A percentile compares a stretch with the other conserved stretches of the same genome.
phyloP scores from a whole-genome alignment of 768 basidiomycete genomes.

The Boletus barrowsii region DNA sequence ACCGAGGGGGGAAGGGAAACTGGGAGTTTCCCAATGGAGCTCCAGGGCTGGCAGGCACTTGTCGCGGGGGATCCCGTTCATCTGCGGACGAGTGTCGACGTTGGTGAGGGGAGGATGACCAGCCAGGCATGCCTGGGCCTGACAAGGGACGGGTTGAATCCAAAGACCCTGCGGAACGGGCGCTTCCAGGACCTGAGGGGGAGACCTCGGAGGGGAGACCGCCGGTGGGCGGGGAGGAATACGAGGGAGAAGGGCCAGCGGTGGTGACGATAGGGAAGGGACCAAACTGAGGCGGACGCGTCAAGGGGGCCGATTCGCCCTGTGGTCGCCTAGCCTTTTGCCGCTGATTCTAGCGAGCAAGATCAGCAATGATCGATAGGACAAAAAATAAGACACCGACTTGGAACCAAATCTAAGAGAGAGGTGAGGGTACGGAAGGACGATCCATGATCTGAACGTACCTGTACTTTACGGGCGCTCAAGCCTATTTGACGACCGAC shows the following conservation, averaged over 20 bases:
- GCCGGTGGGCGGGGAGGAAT: constrained; percentile 7
- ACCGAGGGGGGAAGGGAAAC: constrained; percentile 1
- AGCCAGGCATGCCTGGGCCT: constrained; percentile 55
- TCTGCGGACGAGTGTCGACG: constrained; percentile 18
- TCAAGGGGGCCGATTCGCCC: constrained; percentile 51
- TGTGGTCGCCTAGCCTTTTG: constrained; percentile 82
- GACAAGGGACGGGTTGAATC: constrained; percentile 42
- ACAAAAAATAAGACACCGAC: constrained; percentile 33
- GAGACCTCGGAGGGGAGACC: constrained; percentile 10
- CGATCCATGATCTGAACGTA: constrained; percentile 35
- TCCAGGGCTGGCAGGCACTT: constrained; percentile 8
- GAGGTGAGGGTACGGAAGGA: constrained; percentile 9
- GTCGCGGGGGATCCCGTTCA: constrained; percentile 17
- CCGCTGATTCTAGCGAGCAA: constrained; percentile 65
- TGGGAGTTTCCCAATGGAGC: constrained; percentile 3
- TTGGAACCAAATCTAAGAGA: constrained; percentile 82
- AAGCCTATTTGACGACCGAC: constrained; percentile 85
- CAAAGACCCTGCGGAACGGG: constrained; percentile 24
- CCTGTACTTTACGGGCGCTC: constrained; percentile 89
- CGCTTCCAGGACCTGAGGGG: constrained; percentile 11
- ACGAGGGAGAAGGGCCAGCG: constrained; percentile 25
- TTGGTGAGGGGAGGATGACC: constrained; percentile 15
- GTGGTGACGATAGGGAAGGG: constrained; percentile 51
- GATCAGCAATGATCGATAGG: constrained; percentile 1
- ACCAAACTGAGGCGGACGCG: constrained; percentile 60